Conservation (phyloP, 495 filamentous ascomycete species). For the Jackrogersella minutella region DNA sequence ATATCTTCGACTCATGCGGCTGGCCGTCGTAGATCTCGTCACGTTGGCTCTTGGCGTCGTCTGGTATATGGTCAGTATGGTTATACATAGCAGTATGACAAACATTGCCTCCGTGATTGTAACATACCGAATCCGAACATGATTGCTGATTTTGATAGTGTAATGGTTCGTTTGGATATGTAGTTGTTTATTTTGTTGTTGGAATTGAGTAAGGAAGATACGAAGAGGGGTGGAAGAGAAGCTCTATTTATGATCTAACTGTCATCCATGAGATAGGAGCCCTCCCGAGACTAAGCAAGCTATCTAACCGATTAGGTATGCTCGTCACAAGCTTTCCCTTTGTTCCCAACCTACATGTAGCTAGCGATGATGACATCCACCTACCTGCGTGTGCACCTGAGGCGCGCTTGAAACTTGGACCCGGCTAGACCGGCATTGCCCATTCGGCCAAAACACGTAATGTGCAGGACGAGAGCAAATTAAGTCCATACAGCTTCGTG, state of each 20-base stretch:
- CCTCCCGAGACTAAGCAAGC: not conserved
- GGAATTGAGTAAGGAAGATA: not conserved
- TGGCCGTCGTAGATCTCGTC: constrained; percentile 64
- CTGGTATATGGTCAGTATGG: constrained; percentile 25
- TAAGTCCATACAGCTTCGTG: constrained; percentile 12
- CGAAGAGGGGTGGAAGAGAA: not conserved
- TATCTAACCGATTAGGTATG: not conserved
- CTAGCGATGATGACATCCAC: constrained; percentile 31
- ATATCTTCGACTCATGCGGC: constrained; percentile 67
- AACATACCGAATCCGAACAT: constrained; percentile 54
- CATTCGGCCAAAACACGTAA: constrained; percentile 25
- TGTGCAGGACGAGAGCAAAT: constrained; percentile 7
- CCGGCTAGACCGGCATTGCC: constrained; percentile 29
- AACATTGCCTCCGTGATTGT: not conserved
- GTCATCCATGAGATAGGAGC: not conserved
- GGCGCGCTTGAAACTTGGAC: constrained; percentile 27
- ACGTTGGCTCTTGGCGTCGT: constrained; percentile 61
- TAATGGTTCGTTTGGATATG: not conserved
- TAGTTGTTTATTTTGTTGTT: constrained; percentile 6
- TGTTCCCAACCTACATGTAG: constrained; percentile 8
- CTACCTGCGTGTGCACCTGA: constrained; percentile 15
- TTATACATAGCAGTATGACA: not conserved
- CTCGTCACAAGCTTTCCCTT: constrained; percentile 16
- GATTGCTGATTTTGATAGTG: constrained; percentile 26
- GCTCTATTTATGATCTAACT: constrained; percentile 6